Evolutionary conservation across 345 rosid species (phyloP).

Genomic region (Hibiscus trionum): DNA sequence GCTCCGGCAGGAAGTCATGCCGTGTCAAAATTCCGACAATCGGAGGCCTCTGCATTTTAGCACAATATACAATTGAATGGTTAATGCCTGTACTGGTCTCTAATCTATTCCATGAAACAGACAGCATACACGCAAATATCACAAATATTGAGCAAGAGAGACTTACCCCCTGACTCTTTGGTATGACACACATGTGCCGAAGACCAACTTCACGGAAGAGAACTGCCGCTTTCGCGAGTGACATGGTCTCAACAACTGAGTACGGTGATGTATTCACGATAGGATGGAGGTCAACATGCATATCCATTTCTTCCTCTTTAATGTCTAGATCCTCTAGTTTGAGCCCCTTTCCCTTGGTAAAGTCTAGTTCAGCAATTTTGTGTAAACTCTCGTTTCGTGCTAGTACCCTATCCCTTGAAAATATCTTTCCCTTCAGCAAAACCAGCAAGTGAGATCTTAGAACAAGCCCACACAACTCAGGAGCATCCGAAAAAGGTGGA

Average conservation of each 20-base stretch:
- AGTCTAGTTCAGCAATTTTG: conserved; percentile 40
- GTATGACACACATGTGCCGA: conserved; percentile 59
- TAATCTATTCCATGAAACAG: too few relatives aligned
- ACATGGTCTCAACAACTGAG: conserved; percentile 66
- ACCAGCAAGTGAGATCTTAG: conserved; percentile 62
- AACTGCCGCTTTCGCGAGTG: conserved; percentile 34
- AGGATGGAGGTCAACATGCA: conserved; percentile 90
- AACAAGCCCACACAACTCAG: conserved; percentile 55
- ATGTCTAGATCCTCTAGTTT: conserved; percentile 64
- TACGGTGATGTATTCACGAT: conserved; percentile 64
- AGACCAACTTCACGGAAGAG: conserved; percentile 59
- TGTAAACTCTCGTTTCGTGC: conserved; percentile 26
- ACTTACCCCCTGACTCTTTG: conserved; percentile 45
- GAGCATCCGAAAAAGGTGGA: conserved; percentile 48
- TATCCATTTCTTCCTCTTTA: conserved; percentile 74
- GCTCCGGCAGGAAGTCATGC: conserved; percentile 91
- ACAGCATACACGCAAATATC: too few relatives aligned
- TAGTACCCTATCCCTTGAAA: conserved; percentile 31
- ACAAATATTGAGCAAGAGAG: background rate
- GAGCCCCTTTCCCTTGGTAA: conserved; percentile 59
- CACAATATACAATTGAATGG: background rate
- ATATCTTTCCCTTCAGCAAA: conserved; percentile 40
- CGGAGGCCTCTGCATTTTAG: conserved; percentile 68
- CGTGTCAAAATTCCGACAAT: conserved; percentile 85
- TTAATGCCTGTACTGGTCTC: too few relatives aligned